phyloP scores from a whole-genome alignment of 2,329 filamentous ascomycete species.

The Arachnomyces sp. region DNA sequence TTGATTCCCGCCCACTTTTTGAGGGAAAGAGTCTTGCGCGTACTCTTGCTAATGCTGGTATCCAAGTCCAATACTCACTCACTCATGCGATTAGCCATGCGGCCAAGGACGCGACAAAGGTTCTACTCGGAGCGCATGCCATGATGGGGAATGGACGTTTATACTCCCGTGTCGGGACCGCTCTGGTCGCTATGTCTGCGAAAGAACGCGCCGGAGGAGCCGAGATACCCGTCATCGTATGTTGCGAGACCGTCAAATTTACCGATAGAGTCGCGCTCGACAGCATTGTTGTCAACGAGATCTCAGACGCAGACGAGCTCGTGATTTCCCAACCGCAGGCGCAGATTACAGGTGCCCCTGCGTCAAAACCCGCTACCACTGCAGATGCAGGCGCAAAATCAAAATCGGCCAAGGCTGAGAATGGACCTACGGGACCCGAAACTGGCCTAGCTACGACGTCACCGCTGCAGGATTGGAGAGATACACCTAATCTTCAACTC shows the following conservation, averaged over 20 bases:
- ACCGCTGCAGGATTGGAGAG: constrained; percentile 48
- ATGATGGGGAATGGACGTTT: constrained; percentile 94
- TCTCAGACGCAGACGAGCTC: constrained; percentile 67
- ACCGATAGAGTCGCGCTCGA: constrained; percentile 83
- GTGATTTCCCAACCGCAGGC: constrained; percentile 24
- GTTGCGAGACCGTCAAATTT: constrained; percentile 94
- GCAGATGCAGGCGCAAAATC: constrained; percentile 2
- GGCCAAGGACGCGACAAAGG: constrained; percentile 62
- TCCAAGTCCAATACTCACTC: constrained; percentile 74
- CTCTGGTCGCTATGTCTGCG: constrained; percentile 76
- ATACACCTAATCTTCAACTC: constrained; percentile 54
- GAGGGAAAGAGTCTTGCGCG: constrained; percentile 67
- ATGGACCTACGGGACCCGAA: constrained; percentile 2
- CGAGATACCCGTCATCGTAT: constrained; percentile 74
- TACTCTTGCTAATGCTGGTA: constrained; percentile 59
- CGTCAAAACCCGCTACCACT: constrained; percentile 15
- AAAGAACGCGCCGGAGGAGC: constrained; percentile 49
- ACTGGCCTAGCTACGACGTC: constrained; percentile 7
- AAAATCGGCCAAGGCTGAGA: constrained; percentile 4
- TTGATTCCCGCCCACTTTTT: constrained; percentile 67
- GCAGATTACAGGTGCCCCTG: constrained; percentile 26
- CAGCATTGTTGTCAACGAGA: constrained; percentile 89
- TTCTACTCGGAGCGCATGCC: constrained; percentile 81
- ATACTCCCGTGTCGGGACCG: constrained; percentile 81
- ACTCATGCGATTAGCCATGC: constrained; percentile 70